Percentiles rank a stretch among this genome's conserved stretches.
Conservation (phyloP, 2,329 filamentous ascomycete species). For the Biscogniauxia sp. region DNA sequence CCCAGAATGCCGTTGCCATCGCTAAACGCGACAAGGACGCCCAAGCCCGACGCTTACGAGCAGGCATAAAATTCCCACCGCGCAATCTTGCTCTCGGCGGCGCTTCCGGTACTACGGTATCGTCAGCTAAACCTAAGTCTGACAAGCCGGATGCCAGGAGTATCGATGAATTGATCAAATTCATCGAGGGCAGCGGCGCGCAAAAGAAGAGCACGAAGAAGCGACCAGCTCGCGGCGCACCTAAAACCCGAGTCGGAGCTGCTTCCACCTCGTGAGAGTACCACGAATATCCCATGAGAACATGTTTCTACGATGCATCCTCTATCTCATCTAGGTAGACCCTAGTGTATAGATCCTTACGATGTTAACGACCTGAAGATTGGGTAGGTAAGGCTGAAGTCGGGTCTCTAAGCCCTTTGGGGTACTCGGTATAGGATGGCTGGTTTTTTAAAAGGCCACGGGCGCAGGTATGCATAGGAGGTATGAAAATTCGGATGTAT, state of each 20-base stretch:
- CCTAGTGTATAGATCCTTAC: not conserved
- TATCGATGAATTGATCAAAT: constrained; percentile 90
- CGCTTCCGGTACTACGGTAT: constrained; percentile 31
- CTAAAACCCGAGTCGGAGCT: constrained; percentile 49
- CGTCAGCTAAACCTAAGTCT: constrained; percentile 32
- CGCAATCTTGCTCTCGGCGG: constrained; percentile 60
- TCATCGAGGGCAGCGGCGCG: constrained; percentile 76
- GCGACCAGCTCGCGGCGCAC: constrained; percentile 51
- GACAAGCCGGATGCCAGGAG: constrained; percentile 65
- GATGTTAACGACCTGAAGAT: not conserved
- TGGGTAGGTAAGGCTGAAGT: not conserved
- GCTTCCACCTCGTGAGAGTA: constrained; percentile 9
- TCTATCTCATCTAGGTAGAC: not conserved
- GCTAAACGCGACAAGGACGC: constrained; percentile 91
- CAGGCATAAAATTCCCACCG: constrained; percentile 66
- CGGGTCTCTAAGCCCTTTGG: not conserved
- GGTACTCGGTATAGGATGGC: not conserved
- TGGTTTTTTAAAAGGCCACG: not conserved
- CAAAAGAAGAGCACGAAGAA: constrained; percentile 56
- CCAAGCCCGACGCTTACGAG: constrained; percentile 69
- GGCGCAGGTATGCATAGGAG: not conserved
- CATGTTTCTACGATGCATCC: not conserved
- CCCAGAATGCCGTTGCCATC: constrained; percentile 89
- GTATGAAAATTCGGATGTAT: not conserved
- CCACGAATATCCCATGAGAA: not conserved